Evolutionary conservation across 352 stramenopile genomes (phyloP).

Genomic region (Elongisporangium prolatum): DNA sequence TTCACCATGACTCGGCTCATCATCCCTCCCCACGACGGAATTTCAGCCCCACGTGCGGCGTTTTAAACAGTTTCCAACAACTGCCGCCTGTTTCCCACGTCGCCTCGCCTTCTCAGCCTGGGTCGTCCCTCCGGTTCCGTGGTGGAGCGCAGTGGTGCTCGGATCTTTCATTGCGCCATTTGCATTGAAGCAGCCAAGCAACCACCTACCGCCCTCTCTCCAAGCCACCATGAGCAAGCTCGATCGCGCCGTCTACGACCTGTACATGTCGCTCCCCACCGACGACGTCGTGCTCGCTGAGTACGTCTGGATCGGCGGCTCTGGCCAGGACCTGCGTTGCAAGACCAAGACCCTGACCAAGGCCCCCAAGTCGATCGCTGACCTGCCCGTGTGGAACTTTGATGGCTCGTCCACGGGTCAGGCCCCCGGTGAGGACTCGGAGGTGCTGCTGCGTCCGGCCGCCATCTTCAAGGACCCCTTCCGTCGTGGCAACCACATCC

Average conservation of each 20-base stretch:
- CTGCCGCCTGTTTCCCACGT: neutral
- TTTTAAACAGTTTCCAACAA: neutral
- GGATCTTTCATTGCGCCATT: constrained; percentile 73
- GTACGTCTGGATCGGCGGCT: constrained; percentile 96
- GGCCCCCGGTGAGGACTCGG: constrained; percentile 95
- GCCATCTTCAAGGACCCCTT: constrained; percentile 97
- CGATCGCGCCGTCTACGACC: constrained; percentile 74
- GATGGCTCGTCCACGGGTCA: constrained; percentile 96
- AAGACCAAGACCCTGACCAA: constrained; percentile 93
- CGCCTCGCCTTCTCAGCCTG: neutral
- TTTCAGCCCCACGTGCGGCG: neutral
- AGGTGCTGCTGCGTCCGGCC: constrained; percentile 92
- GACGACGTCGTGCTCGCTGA: constrained; percentile 76
- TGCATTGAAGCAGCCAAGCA: constrained; percentile 16
- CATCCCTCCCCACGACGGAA: neutral
- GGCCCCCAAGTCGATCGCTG: constrained; percentile 56
- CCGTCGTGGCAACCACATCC: constrained; percentile 92
- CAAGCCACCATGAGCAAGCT: constrained; percentile 66
- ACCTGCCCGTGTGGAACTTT: constrained; percentile 97
- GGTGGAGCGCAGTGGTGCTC: neutral
- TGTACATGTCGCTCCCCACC: constrained; percentile 65
- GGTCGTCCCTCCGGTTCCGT: neutral
- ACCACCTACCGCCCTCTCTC: constrained; percentile 4
- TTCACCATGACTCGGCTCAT: neutral
- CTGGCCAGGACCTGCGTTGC: constrained; percentile 88